Percentiles rank a stretch among this genome's conserved stretches.
These are phyloP conservation scores for Spathaspora jeffriesii DNA, from an alignment of 1,139 yeast genomes.

Conservation along the genomic window DNA sequence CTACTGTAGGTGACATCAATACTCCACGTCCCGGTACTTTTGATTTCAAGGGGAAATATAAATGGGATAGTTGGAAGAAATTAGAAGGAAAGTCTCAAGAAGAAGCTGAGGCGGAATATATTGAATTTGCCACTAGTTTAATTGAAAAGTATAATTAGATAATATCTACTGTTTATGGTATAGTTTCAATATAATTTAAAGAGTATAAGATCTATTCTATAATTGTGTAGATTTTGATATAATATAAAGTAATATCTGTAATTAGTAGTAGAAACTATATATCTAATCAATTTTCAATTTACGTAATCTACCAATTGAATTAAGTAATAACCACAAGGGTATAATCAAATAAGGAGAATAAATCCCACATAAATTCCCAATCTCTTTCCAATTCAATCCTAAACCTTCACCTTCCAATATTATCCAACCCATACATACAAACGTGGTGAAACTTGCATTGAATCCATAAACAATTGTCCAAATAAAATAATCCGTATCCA, in stretches of 20 bases:
- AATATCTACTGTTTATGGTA: too few species aligned
- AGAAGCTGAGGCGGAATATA: conserved; percentile 89
- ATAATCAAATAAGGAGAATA: conserved; percentile 71
- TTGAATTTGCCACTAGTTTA: conserved; percentile 71
- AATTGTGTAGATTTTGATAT: neutral
- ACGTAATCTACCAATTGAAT: conserved; percentile 19
- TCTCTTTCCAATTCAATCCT: conserved; percentile 31
- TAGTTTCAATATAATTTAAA: too few species aligned
- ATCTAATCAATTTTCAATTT: neutral
- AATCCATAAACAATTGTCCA: conserved; percentile 68
- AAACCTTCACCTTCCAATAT: conserved; percentile 23
- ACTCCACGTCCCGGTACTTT: conserved; percentile 84
- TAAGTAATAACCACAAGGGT: conserved; percentile 58
- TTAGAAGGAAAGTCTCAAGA: conserved; percentile 83
- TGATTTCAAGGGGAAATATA: conserved; percentile 93
- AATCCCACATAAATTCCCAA: conserved; percentile 44
- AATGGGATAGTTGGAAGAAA: conserved; percentile 97
- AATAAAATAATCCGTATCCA: conserved; percentile 39
- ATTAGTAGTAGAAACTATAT: neutral
- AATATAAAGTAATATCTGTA: too few species aligned
- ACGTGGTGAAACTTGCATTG: conserved; percentile 74
- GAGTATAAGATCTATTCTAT: too few species aligned
- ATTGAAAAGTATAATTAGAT: conserved; percentile 44
- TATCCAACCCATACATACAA: conserved; percentile 60
- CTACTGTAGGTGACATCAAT: conserved; percentile 93